phyloP scores from a whole-genome alignment of 2,329 filamentous ascomycete species.

The Diaporthe ampelina region DNA sequence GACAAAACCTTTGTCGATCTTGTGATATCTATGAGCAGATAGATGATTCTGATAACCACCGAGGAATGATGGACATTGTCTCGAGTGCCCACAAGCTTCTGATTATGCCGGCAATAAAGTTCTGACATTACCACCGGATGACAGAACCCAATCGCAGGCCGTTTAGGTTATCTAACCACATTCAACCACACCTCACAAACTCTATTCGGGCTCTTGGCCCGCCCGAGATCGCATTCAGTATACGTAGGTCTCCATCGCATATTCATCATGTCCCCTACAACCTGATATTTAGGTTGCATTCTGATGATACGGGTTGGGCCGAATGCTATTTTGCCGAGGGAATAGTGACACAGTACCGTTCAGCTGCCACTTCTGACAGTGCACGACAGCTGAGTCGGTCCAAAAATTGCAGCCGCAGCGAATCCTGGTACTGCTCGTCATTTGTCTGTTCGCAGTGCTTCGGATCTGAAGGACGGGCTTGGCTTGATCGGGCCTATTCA shows the following conservation, averaged over 20 bases:
- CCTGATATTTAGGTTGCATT: background rate
- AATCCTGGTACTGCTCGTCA: background rate
- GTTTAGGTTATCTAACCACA: background rate
- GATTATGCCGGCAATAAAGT: conserved; percentile 5
- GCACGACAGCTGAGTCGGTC: background rate
- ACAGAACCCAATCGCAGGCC: background rate
- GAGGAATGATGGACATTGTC: background rate
- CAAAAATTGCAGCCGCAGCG: background rate
- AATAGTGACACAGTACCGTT: too few relatives aligned
- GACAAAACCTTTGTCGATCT: background rate
- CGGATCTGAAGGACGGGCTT: background rate
- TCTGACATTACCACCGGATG: background rate
- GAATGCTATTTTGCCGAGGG: conserved; percentile 13
- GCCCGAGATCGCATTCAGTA: background rate
- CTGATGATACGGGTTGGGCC: background rate
- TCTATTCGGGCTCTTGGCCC: conserved; percentile 15
- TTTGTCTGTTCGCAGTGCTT: conserved; percentile 1
- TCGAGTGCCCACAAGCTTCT: background rate
- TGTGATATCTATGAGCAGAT: background rate
- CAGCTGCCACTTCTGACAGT: background rate
- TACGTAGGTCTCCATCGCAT: background rate
- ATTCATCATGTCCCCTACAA: background rate
- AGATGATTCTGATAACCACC: background rate
- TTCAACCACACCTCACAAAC: conserved; percentile 9
- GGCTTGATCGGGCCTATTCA: background rate